Percentiles rank a stretch among this genome's conserved stretches.
phyloP scores from a whole-genome alignment of 176 grass and related monocot species.

The Areca catechu region DNA sequence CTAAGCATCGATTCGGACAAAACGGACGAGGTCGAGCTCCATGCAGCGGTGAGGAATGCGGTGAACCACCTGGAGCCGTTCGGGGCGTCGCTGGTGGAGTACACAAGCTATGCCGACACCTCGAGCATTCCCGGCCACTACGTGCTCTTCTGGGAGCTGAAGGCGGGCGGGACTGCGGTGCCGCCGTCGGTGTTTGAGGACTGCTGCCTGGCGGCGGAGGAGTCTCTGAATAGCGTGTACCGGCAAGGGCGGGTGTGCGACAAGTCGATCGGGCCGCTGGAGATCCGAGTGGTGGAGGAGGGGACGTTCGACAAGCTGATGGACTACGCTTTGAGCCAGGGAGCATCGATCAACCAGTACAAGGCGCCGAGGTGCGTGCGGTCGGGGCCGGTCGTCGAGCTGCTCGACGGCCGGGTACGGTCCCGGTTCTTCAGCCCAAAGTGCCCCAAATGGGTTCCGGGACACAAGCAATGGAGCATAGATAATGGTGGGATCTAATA shows the following conservation, averaged over 20 bases:
- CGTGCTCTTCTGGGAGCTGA: conserved; percentile 91
- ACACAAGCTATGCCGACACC: conserved; percentile 87
- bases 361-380: conserved; percentile 93
- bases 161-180: conserved; percentile 37
- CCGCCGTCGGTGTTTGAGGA: conserved; percentile 83
- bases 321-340: conserved; percentile 90
- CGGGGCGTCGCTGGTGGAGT: conserved; percentile 75
- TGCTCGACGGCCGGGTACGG: conserved; percentile 62
- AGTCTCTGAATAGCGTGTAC: conserved; percentile 83
- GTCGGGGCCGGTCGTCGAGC: conserved; percentile 58
- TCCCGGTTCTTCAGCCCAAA: conserved; percentile 74
- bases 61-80: conserved; percentile 75
- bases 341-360: conserved; percentile 97
- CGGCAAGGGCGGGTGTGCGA: conserved; percentile 74
- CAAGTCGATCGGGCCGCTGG: conserved; percentile 73
- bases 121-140: conserved; percentile 75
- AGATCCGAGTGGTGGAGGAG: conserved; percentile 78
- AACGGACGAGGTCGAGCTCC: conserved; percentile 95
- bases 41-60: conserved; percentile 62
- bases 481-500: conserved; percentile 17
- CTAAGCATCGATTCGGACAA: conserved; percentile 90
- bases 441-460: conserved; percentile 78
- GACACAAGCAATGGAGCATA: conserved; percentile 68
- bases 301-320: conserved; percentile 98
- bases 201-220: conserved; percentile 88